Percentiles rank a stretch among this genome's conserved stretches.
These are phyloP conservation scores for Calonectria honghensis DNA, from an alignment of 2,329 filamentous ascomycete genomes.

Conservation along the genomic window DNA sequence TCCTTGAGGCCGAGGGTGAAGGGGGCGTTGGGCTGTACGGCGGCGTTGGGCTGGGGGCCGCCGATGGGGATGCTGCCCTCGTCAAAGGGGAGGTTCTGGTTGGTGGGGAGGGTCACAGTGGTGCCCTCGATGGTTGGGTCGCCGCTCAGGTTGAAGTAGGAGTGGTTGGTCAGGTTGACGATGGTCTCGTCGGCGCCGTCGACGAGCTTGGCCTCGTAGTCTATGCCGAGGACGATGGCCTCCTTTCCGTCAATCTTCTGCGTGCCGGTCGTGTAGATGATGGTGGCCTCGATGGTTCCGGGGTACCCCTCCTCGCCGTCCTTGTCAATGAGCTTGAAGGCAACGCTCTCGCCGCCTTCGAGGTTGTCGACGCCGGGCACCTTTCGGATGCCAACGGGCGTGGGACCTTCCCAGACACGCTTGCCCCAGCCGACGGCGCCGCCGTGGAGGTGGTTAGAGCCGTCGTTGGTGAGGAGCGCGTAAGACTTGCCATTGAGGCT, in stretches of 20 bases:
- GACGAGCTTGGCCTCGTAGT: constrained; percentile 91
- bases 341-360: constrained; percentile 78
- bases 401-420: constrained; percentile 84
- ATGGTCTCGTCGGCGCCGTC: constrained; percentile 90
- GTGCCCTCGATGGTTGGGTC: constrained; percentile 73
- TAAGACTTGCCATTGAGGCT: constrained; percentile 84
- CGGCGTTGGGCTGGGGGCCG: constrained; percentile 77
- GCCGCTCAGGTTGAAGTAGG: constrained; percentile 81
- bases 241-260: constrained; percentile 77
- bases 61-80: constrained; percentile 83
- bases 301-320: constrained; percentile 95
- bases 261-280: constrained; percentile 86
- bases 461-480: constrained; percentile 84
- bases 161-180: constrained; percentile 97
- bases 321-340: constrained; percentile 79
- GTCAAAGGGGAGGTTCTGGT: constrained; percentile 84
- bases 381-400: constrained; percentile 70
- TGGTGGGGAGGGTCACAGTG: constrained; percentile 79
- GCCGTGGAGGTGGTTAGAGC: constrained; percentile 84
- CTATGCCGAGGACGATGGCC: constrained; percentile 85
- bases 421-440: constrained; percentile 88
- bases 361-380: constrained; percentile 71
- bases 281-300: constrained; percentile 84
- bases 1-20: constrained; percentile 83
- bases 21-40: constrained; percentile 77